Evolutionary conservation across 371 early-diverging fungal species (phyloP).

Genomic region (Mucor velutinosus): DNA sequence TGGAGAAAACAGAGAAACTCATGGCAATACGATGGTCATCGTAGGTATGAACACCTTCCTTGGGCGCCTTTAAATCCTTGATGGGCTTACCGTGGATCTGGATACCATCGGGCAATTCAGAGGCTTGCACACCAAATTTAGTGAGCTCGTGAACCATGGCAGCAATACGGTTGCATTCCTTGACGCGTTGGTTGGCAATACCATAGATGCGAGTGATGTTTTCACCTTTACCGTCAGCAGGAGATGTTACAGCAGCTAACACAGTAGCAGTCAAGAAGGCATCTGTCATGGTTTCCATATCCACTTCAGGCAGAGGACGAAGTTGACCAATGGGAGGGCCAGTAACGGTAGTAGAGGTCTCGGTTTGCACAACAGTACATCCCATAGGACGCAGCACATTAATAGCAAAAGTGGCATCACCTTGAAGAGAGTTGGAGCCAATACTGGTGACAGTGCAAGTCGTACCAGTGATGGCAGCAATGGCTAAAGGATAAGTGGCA

Average conservation of each 20-base stretch:
- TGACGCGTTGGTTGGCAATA: constrained; percentile 97
- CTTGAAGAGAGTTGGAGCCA: constrained; percentile 87
- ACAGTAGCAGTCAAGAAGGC: constrained; percentile 96
- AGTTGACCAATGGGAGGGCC: constrained; percentile 82
- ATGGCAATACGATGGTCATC: constrained; percentile 98
- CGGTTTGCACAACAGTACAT: constrained; percentile 84
- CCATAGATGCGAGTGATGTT: constrained; percentile 86
- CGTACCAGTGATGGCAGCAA: constrained; percentile 95
- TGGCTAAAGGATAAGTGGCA: constrained; percentile 96
- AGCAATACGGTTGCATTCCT: constrained; percentile 96
- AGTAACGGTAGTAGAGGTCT: constrained; percentile 84
- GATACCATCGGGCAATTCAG: constrained; percentile 91
- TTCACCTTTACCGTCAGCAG: constrained; percentile 47
- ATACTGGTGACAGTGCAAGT: constrained; percentile 90
- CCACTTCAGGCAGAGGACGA: constrained; percentile 77
- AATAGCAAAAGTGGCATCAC: constrained; percentile 91
- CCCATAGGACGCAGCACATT: constrained; percentile 95
- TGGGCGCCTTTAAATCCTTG: constrained; percentile 58
- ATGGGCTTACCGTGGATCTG: constrained; percentile 76
- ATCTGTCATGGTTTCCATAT: constrained; percentile 99
- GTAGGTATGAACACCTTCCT: constrained; percentile 84
- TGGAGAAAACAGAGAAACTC: constrained; percentile 89
- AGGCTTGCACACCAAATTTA: constrained; percentile 85
- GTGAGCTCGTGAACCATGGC: constrained; percentile 95
- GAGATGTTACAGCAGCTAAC: constrained; percentile 84